These are phyloP conservation scores for Stagonosporopsis chrysanthemi DNA, from an alignment of 2,329 filamentous ascomycete species.

Conservation along the genomic window DNA sequence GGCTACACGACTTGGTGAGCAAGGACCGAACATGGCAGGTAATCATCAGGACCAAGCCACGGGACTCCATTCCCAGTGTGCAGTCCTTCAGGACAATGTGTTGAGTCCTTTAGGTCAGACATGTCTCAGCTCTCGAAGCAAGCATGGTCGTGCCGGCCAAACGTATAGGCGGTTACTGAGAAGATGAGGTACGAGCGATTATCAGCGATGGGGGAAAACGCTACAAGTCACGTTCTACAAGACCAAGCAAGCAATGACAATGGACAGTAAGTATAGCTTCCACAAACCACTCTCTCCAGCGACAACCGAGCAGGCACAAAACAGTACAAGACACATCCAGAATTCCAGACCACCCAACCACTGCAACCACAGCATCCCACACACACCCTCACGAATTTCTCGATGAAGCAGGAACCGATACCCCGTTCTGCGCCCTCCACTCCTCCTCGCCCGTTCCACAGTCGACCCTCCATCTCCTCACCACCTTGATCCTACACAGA, in stretches of 20 bases:
- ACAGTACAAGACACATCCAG: too few relatives aligned
- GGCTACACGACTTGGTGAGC: too few relatives aligned
- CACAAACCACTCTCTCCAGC: too few relatives aligned
- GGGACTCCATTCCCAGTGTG: too few relatives aligned
- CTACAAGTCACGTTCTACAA: not conserved
- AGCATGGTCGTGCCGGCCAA: not conserved
- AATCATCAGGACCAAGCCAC: not conserved
- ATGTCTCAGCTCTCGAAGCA: not conserved
- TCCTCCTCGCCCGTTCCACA: not conserved
- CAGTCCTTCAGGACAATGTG: too few relatives aligned
- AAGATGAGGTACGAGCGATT: not conserved
- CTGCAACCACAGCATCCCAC: not conserved
- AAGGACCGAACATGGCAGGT: not conserved
- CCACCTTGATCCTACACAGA: not conserved
- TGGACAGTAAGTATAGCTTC: not conserved
- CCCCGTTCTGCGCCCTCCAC: constrained; percentile 4
- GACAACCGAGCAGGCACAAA: too few relatives aligned
- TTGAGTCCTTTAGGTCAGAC: too few relatives aligned
- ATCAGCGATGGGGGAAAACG: too few relatives aligned
- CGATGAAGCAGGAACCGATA: not conserved
- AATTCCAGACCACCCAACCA: too few relatives aligned
- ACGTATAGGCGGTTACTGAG: not conserved
- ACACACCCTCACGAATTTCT: not conserved
- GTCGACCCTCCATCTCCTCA: constrained; percentile 5
- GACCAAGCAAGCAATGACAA: not conserved